Base-by-base conservation (phyloP, 2,329 filamentous ascomycete genomes). In the Thelonectria olida region DNA sequence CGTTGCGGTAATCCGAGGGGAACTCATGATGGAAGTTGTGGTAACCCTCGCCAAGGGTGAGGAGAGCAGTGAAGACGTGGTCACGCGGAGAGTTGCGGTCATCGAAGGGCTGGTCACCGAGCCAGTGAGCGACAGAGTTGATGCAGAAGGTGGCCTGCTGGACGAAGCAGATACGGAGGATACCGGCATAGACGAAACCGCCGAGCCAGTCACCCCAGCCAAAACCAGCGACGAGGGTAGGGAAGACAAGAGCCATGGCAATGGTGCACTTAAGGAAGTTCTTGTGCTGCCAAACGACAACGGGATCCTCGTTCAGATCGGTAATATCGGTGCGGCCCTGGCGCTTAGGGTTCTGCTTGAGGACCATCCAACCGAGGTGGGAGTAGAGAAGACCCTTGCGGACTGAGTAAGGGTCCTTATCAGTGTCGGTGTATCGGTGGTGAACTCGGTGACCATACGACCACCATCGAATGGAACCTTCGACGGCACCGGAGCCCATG, bases 1-100 rank as follows among this genome's bases (percentile, higher is more conserved):
- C 92, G 76, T 96, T 96, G 76, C 92, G 92, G 87, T 96, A 96
- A 79, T 96, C 92, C 10, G 92, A 95, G 55, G 93, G 93, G 81
- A 96, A 96, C 79, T 96, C 92, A 85, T 96, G 92, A 81, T 96
- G 92, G 86, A 96, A 96, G 85, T 96, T 96, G 86, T 96, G 92
- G 82, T 96, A 96, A 27, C 92, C 92, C 80, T 94, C 92, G 49
- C 92, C 92, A 20, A 96, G 89, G 42, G 92, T 96, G 70, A 93
- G 89, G 17, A 96, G 81, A 44, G 92, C 92, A 39, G 92, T 96
- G 79, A 96, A 88, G 75, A 95, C 86, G 79, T 96, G 92, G 73
- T 96, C 92, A 76, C 93, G 90, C 66, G 92, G 93, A 63, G 91
- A 93, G 87, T 96, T 95, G 79, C 92, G 91, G 85, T 96, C 93